Conservation (phyloP, 768 basidiomycete genomes). For the Phlebiopsis gigantea region DNA sequence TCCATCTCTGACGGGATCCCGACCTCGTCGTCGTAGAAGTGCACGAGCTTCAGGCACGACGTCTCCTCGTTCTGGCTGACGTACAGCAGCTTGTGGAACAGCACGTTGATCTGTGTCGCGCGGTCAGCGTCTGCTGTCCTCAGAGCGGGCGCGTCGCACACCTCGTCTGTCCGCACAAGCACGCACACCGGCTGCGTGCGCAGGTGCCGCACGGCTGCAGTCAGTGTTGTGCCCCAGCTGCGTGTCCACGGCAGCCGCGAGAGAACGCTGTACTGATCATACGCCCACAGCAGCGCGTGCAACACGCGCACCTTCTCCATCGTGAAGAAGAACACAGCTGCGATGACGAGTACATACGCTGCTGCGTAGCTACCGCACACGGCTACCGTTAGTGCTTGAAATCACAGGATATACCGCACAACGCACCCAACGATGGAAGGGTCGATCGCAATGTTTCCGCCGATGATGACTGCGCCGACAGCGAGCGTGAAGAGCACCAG, state of each 20-base stretch:
- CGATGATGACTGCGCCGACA: slow-evolving; percentile 40
- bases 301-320: slow-evolving; percentile 52
- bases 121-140: background rate
- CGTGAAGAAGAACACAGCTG: slow-evolving; percentile 40
- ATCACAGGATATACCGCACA: background rate
- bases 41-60: slow-evolving; percentile 60
- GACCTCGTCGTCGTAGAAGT: slow-evolving; percentile 50
- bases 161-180: slow-evolving; percentile 62
- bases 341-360: slow-evolving; percentile 41
- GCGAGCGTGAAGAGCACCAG: slow-evolving; percentile 38
- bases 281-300: slow-evolving; percentile 54
- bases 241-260: slow-evolving; percentile 35
- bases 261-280: slow-evolving; percentile 51
- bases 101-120: slow-evolving; percentile 48
- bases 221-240: slow-evolving; percentile 39
- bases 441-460: slow-evolving; percentile 57
- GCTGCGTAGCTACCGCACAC: slow-evolving; percentile 46
- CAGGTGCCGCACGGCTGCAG: slow-evolving; percentile 38
- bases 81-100: slow-evolving; percentile 64
- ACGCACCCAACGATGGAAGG: slow-evolving; percentile 51
- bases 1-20: slow-evolving; percentile 66
- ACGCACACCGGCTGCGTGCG: slow-evolving; percentile 55
- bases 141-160: slow-evolving; percentile 18
- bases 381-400: background rate
- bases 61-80: slow-evolving; percentile 68